Evolutionary conservation across 192 early-diverging fungal genomes (phyloP).

Genomic region (Podila verticillata): DNA sequence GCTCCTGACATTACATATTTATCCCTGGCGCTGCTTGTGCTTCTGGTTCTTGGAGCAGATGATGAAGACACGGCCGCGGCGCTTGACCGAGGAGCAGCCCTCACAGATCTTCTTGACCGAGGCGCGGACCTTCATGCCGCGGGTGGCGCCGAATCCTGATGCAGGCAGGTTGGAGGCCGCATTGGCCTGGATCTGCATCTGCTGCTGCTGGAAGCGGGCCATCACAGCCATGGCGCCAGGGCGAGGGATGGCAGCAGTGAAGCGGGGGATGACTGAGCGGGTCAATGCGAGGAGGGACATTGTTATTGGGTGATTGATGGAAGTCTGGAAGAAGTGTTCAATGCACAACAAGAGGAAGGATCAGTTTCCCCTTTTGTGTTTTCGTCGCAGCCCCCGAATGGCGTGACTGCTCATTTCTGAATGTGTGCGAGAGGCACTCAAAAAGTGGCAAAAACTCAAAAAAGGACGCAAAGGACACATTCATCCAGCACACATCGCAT

Average conservation of each 20-base stretch:
- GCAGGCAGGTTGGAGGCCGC: slow-evolving; percentile 7
- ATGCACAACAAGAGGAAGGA: background rate
- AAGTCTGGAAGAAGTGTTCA: background rate
- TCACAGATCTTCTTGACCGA: slow-evolving; percentile 93
- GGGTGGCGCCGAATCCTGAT: slow-evolving; percentile 44
- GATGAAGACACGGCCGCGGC: slow-evolving; percentile 87
- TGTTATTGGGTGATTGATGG: background rate
- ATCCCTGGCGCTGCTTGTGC: slow-evolving; percentile 95
- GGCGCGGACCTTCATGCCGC: slow-evolving; percentile 89
- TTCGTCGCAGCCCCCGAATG: background rate
- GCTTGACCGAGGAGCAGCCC: slow-evolving; percentile 85
- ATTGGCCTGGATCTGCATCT: slow-evolving; percentile 14
- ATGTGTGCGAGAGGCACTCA: background rate
- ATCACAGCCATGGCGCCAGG: slow-evolving; percentile 15
- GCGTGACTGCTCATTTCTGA: background rate
- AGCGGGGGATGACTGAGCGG: slow-evolving; percentile 18
- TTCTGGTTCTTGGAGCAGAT: slow-evolving; percentile 91
- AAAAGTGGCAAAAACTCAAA: no score
- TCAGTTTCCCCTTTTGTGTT: slow-evolving; percentile 2
- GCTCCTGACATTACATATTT: slow-evolving; percentile 25
- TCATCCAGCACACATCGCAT: no score
- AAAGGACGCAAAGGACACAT: no score
- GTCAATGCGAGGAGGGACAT: slow-evolving; percentile 21
- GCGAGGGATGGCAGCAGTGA: slow-evolving; percentile 6
- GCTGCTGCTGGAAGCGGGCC: slow-evolving; percentile 22